Evolutionary conservation across 2,329 filamentous ascomycete genomes (phyloP).

Genomic region (Calonectria henricotiae): DNA sequence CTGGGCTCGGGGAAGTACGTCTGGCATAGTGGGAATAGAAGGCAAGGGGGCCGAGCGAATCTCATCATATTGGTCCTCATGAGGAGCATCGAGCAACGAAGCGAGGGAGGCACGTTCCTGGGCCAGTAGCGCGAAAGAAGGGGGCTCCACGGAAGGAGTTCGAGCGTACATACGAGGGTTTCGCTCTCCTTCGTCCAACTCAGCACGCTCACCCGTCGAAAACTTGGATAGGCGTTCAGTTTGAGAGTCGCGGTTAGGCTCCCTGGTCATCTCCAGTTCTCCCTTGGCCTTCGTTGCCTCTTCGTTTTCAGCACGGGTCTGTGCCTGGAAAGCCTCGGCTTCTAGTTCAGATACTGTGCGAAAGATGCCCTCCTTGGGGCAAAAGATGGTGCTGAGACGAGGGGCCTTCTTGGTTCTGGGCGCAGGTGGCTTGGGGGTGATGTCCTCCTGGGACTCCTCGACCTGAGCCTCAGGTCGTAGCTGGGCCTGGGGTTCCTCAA

Average conservation of each 20-base stretch:
- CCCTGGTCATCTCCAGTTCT: neutral
- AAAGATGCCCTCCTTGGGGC: conserved; percentile 76
- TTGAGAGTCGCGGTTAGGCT: conserved; percentile 36
- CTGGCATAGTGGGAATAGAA: conserved; percentile 60
- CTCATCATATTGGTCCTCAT: conserved; percentile 52
- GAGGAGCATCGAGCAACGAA: conserved; percentile 74
- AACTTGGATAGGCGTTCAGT: conserved; percentile 24
- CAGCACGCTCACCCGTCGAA: conserved; percentile 23
- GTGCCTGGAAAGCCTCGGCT: conserved; percentile 62
- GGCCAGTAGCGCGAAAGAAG: conserved; percentile 70
- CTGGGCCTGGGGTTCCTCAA: conserved; percentile 44
- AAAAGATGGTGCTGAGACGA: conserved; percentile 71
- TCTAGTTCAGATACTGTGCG: conserved; percentile 73
- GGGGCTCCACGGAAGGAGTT: conserved; percentile 76
- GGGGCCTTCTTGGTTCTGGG: conserved; percentile 59
- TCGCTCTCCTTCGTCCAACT: conserved; percentile 54
- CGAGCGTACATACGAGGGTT: conserved; percentile 67
- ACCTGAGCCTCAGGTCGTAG: conserved; percentile 25
- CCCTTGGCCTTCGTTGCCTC: conserved; percentile 41
- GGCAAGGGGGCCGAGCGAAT: conserved; percentile 56
- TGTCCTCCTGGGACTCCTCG: conserved; percentile 38
- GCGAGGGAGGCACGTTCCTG: conserved; percentile 73
- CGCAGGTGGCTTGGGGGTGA: conserved; percentile 40
- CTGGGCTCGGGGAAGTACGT: conserved; percentile 40
- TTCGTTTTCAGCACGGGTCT: conserved; percentile 47